Conservation (phyloP, 306 rosid genomes). For the Dalbergia oliveri region DNA sequence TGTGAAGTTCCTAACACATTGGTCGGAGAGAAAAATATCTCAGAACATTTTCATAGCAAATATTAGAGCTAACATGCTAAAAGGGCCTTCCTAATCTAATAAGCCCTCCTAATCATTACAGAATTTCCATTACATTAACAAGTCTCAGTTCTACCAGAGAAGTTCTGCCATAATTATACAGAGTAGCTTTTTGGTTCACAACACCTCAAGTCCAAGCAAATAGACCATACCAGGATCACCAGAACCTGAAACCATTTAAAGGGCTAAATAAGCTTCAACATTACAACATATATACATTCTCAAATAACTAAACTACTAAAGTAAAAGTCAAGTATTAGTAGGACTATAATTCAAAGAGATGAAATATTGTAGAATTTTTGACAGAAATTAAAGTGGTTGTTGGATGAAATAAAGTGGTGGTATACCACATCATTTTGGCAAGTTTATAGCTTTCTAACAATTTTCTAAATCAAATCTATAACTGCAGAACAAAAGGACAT, state of each 20-base stretch:
- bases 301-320: neutral
- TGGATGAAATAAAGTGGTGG: neutral
- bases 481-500: neutral
- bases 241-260: slow-evolving; percentile 40
- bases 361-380: neutral
- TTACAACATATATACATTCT: neutral
- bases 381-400: neutral
- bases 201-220: slow-evolving; percentile 13
- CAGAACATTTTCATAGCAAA: neutral
- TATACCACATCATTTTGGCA: neutral
- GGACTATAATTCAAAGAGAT: neutral
- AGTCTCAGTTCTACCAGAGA: neutral
- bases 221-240: neutral
- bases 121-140: slow-evolving; percentile 7
- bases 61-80: slow-evolving; percentile 9
- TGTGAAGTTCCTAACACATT: slow-evolving; percentile 10
- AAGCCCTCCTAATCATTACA: slow-evolving; percentile 1
- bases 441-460: neutral
- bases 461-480: neutral
- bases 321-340: neutral
- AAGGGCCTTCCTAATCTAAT: neutral
- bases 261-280: slow-evolving; percentile 18
- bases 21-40: slow-evolving; percentile 21
- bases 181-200: slow-evolving; percentile 17
- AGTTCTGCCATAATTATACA: neutral